phyloP scores from a whole-genome alignment of 495 filamentous ascomycete species.

The Lasiosphaeriaceae sp. region DNA sequence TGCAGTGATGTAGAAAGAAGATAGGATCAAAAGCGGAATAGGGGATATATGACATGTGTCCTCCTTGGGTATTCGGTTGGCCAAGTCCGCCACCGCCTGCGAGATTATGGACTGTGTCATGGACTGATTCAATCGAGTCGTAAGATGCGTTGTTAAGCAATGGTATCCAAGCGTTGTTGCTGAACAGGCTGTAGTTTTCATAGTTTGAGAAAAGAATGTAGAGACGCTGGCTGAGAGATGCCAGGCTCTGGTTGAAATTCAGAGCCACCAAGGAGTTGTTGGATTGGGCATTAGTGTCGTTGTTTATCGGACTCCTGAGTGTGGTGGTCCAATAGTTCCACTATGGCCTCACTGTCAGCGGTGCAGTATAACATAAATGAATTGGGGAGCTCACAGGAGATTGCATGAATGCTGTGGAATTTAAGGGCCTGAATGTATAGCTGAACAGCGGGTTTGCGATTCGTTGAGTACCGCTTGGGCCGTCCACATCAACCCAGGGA shows the following conservation, averaged over 20 bases:
- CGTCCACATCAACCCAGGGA: constrained; percentile 43
- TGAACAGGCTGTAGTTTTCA: constrained; percentile 54
- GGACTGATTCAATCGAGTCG: constrained; percentile 60
- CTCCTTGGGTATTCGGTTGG: constrained; percentile 27
- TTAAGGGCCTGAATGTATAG: constrained; percentile 57
- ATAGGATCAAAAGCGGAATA: constrained; percentile 71
- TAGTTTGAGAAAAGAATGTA: constrained; percentile 59
- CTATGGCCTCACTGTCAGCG: constrained; percentile 12
- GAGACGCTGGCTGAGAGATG: constrained; percentile 44
- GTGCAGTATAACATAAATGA: background rate
- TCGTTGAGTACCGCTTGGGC: constrained; percentile 48
- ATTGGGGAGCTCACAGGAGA: constrained; percentile 37
- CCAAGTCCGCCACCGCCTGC: constrained; percentile 33
- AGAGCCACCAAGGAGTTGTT: constrained; percentile 48
- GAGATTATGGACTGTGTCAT: constrained; percentile 62
- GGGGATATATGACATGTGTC: constrained; percentile 62
- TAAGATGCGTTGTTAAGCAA: constrained; percentile 29
- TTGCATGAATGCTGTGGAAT: constrained; percentile 36
- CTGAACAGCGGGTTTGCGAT: constrained; percentile 61
- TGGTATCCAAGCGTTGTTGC: constrained; percentile 52
- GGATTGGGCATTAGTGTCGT: constrained; percentile 41
- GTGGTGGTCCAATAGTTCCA: constrained; percentile 43
- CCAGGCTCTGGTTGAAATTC: constrained; percentile 45
- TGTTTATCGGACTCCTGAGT: constrained; percentile 43
- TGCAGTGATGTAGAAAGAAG: constrained; percentile 66